phyloP scores from a whole-genome alignment of 2,329 filamentous ascomycete species.

The Scolecobasidium constrictum region DNA sequence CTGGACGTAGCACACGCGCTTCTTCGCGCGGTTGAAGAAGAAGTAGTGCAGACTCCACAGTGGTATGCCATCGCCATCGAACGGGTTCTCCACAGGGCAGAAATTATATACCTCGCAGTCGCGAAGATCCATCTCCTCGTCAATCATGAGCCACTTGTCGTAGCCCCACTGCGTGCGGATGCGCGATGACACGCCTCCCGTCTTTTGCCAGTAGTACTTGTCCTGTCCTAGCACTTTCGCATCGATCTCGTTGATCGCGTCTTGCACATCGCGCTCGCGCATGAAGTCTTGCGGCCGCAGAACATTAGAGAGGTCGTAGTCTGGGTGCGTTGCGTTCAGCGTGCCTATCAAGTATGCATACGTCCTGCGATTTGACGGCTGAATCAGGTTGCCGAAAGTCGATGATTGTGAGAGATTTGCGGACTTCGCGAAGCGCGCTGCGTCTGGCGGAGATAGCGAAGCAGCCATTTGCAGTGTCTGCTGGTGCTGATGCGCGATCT shows the following conservation, averaged over 20 bases:
- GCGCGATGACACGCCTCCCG: conserved; percentile 20
- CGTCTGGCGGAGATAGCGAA: conserved; percentile 74
- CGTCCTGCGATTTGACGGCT: conserved; percentile 78
- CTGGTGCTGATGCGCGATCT: conserved; percentile 83
- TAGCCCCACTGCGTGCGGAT: conserved; percentile 67
- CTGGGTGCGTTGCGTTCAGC: conserved; percentile 85
- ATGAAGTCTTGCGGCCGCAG: conserved; percentile 83
- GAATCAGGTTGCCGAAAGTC: conserved; percentile 82
- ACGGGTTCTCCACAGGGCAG: conserved; percentile 78
- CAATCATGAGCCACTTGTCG: conserved; percentile 82
- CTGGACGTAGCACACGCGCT: conserved; percentile 90
- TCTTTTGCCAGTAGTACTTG: conserved; percentile 30
- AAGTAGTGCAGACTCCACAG: conserved; percentile 97
- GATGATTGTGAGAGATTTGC: conserved; percentile 76
- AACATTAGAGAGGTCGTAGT: conserved; percentile 95
- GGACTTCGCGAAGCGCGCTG: conserved; percentile 52
- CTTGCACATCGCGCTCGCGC: conserved; percentile 66
- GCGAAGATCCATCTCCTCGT: conserved; percentile 87
- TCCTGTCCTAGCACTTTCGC: conserved; percentile 68
- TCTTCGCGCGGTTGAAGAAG: conserved; percentile 88
- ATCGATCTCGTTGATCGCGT: conserved; percentile 79
- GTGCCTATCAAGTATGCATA: conserved; percentile 96
- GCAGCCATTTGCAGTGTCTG: conserved; percentile 77
- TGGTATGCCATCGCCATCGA: conserved; percentile 83
- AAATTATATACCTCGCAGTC: conserved; percentile 88